A percentile compares a stretch with the other conserved stretches of the same genome.
Conservation (phyloP, 352 stramenopile species). For the Pythium scleroteichum region DNA sequence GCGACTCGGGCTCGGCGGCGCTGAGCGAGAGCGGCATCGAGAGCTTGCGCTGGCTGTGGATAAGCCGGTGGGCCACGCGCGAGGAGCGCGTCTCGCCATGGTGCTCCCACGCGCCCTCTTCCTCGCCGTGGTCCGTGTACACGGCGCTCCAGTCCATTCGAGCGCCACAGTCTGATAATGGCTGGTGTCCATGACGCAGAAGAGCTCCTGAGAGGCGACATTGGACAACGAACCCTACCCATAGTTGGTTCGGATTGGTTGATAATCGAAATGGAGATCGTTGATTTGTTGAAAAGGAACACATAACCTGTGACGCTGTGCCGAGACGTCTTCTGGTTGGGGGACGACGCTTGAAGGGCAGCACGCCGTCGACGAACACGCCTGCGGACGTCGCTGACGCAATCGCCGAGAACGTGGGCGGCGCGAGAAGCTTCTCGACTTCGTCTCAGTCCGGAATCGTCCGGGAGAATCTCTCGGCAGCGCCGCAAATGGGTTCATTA, state of each 20-base stretch:
- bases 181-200: not conserved
- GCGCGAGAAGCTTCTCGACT: too few relatives aligned
- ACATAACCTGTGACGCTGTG: too few relatives aligned
- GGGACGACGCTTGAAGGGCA: too few relatives aligned
- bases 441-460: too few relatives aligned
- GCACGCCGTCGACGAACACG: too few relatives aligned
- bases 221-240: not conserved
- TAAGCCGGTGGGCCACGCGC: slow-evolving; percentile 62
- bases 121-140: slow-evolving; percentile 75
- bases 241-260: not conserved
- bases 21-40: slow-evolving; percentile 48
- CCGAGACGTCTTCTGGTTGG: too few relatives aligned
- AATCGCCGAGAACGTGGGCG: too few relatives aligned
- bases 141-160: slow-evolving; percentile 76
- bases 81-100: slow-evolving; percentile 74
- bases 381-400: too few relatives aligned
- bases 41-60: slow-evolving; percentile 61
- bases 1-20: slow-evolving; percentile 11
- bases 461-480: too few relatives aligned
- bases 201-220: not conserved
- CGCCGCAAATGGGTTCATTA: too few relatives aligned
- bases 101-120: slow-evolving; percentile 60
- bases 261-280: not conserved
- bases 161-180: not conserved
- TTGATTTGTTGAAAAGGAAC: too few relatives aligned